A percentile compares a stretch with the other conserved stretches of the same genome.
phyloP scores from a whole-genome alignment of 345 rosid genomes.

The Salix purpurea region DNA sequence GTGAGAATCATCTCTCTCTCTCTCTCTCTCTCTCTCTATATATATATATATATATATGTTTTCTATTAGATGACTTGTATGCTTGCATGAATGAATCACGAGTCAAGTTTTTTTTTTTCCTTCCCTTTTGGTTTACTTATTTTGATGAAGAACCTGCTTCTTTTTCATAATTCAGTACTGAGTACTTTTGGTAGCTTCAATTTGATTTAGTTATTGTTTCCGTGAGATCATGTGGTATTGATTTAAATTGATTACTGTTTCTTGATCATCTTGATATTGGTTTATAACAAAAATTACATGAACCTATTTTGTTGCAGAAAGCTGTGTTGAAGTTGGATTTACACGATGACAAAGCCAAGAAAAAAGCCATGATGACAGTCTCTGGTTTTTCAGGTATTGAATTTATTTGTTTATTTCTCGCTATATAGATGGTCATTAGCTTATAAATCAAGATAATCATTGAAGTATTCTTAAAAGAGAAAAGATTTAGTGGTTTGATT shows the following conservation, averaged over 20 bases:
- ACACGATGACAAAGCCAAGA: constrained; percentile 21
- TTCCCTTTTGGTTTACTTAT: too few relatives aligned
- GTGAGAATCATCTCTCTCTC: not conserved
- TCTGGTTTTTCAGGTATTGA: constrained; percentile 29
- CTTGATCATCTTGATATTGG: not conserved
- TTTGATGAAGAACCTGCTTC: too few relatives aligned
- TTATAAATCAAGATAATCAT: not conserved
- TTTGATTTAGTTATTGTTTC: too few relatives aligned
- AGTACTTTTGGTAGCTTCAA: too few relatives aligned
- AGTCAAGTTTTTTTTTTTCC: not conserved
- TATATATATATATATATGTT: too few relatives aligned
- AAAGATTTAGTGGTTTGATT: not conserved
- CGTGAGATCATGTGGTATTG: not conserved
- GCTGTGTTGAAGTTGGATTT: constrained; percentile 28
- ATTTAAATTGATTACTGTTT: too few relatives aligned
- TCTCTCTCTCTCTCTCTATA: too few relatives aligned
- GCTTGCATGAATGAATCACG: too few relatives aligned
- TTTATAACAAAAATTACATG: not conserved
- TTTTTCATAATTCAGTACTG: too few relatives aligned
- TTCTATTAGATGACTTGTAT: too few relatives aligned
- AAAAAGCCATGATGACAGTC: constrained; percentile 34
- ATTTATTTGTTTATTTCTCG: too few relatives aligned
- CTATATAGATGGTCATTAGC: not conserved
- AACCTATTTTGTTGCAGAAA: not conserved
- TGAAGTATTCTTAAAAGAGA: too few relatives aligned